Percentiles rank a stretch among this genome's conserved stretches.
These are phyloP conservation scores for California macrophylla DNA, from an alignment of 441 rosid species.

Conservation along the genomic window DNA sequence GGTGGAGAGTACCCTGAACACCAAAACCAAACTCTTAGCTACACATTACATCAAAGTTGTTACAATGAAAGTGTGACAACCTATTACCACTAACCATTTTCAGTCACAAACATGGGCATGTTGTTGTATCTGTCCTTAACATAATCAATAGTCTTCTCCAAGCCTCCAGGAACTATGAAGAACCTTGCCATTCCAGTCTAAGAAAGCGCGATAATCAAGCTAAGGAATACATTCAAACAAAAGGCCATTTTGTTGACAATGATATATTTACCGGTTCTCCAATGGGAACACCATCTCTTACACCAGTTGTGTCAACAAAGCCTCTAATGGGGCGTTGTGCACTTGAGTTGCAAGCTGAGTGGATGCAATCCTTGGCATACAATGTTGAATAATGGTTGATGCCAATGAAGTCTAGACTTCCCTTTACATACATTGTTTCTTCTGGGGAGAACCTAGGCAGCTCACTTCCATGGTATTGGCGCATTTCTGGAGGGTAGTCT, in stretches of 20 bases:
- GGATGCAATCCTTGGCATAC: conserved; percentile 39
- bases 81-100: conserved; percentile 36
- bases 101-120: conserved; percentile 38
- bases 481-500: conserved; percentile 44
- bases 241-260: not conserved
- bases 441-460: conserved; percentile 31
- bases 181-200: conserved; percentile 30
- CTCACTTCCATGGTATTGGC: conserved; percentile 23
- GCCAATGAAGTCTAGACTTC: conserved; percentile 39
- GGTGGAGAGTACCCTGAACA: conserved; percentile 27
- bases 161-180: conserved; percentile 37
- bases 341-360: conserved; percentile 27
- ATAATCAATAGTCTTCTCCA: conserved; percentile 32
- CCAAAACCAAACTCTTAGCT: not conserved
- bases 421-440: conserved; percentile 25
- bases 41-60: too few species aligned
- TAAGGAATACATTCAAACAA: not conserved
- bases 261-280: conserved; percentile 25
- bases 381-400: conserved; percentile 36
- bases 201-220: not conserved
- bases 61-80: too few species aligned
- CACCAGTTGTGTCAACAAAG: conserved; percentile 31
- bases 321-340: conserved; percentile 26
- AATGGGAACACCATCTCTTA: conserved; percentile 26
- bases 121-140: conserved; percentile 38